phyloP scores from a whole-genome alignment of 495 filamentous ascomycete species.

The Cercophora newfieldiana region DNA sequence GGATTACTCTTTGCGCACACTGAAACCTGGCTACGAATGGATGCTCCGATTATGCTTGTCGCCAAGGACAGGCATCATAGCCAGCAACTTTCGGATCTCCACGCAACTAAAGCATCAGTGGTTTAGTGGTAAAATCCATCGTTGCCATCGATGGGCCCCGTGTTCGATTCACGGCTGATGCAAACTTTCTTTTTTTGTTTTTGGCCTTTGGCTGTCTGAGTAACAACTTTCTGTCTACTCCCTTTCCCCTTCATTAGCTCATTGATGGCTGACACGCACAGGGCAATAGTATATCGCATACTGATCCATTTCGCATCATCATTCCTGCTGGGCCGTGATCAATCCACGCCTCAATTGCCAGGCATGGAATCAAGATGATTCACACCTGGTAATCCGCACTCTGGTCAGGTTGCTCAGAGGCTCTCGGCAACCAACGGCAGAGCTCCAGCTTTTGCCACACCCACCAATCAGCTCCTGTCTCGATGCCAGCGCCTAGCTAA shows the following conservation, averaged over 20 bases:
- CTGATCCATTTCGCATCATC: no score
- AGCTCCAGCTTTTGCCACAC: neutral
- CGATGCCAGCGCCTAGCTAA: neutral
- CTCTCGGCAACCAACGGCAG: neutral
- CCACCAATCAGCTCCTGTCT: conserved; percentile 1
- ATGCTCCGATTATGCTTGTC: no score
- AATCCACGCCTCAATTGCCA: neutral
- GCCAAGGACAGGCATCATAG: neutral
- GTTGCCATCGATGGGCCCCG: conserved; percentile 49
- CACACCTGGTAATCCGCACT: no score
- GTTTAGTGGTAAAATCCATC: conserved; percentile 20
- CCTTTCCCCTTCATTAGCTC: no score
- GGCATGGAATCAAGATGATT: neutral
- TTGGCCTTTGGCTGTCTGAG: no score
- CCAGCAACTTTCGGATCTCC: neutral
- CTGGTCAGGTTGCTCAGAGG: neutral
- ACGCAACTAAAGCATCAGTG: neutral
- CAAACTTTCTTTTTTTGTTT: neutral
- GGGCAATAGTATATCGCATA: no score
- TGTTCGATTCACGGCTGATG: conserved; percentile 53
- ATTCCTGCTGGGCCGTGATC: neutral
- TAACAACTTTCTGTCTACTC: neutral
- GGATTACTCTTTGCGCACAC: no score
- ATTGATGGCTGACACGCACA: no score
- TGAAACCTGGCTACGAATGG: no score